Conservation (phyloP, 176 grass and related monocot species). For the Metroxylon sagu region DNA sequence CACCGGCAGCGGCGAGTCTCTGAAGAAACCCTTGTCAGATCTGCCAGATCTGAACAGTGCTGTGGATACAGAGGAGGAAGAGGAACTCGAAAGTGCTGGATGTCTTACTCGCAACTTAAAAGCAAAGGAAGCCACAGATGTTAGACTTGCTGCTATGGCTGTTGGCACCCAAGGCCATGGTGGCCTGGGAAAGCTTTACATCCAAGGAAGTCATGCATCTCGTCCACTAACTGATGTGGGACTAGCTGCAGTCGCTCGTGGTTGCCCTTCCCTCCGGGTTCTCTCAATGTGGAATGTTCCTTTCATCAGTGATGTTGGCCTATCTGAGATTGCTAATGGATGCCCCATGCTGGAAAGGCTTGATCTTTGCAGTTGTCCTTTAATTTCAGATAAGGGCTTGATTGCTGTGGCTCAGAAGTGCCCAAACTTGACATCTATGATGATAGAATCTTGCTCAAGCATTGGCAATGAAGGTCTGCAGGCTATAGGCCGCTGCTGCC, state of each 20-base stretch:
- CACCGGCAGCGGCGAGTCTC: not conserved
- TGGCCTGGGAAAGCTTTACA: slow-evolving; percentile 38
- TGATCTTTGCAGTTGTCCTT: slow-evolving; percentile 52
- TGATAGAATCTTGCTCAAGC: slow-evolving; percentile 48
- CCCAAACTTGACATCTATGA: slow-evolving; percentile 43
- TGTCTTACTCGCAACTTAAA: slow-evolving; percentile 36
- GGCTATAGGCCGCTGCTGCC: slow-evolving; percentile 50
- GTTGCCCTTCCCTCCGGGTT: slow-evolving; percentile 47
- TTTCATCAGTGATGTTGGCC: slow-evolving; percentile 49
- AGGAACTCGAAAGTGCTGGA: slow-evolving; percentile 25
- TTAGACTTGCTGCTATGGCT: slow-evolving; percentile 47
- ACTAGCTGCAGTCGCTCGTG: slow-evolving; percentile 54
- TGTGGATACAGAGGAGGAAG: slow-evolving; percentile 15
- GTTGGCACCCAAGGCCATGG: slow-evolving; percentile 43
- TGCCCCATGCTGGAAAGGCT: slow-evolving; percentile 69
- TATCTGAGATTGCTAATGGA: slow-evolving; percentile 61
- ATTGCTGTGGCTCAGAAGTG: slow-evolving; percentile 38
- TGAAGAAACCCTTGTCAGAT: slow-evolving; percentile 38
- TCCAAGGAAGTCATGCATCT: slow-evolving; percentile 51
- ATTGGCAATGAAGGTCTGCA: slow-evolving; percentile 54
- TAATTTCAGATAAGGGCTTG: slow-evolving; percentile 77
- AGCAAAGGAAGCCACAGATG: slow-evolving; percentile 55
- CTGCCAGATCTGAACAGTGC: slow-evolving; percentile 70
- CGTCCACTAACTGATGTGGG: slow-evolving; percentile 64
- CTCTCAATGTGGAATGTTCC: slow-evolving; percentile 58